Evolutionary conservation across 768 basidiomycete species (phyloP).

Genomic region (Mycena rosella): DNA sequence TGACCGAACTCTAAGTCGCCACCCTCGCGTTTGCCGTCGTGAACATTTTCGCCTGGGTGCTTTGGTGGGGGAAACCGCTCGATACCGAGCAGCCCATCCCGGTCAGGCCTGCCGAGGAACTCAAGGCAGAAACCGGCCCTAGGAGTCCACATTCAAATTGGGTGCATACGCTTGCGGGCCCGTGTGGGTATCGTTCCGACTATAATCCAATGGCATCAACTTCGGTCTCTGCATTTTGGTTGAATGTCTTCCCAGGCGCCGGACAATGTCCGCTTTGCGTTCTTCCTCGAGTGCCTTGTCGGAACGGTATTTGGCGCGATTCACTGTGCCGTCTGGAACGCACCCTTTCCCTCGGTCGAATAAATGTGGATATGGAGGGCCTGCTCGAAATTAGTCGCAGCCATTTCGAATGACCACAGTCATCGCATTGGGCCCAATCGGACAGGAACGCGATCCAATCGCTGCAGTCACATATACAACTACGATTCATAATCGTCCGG

Average conservation of each 20-base stretch:
- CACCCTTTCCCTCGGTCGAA: neutral
- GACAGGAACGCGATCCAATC: no score
- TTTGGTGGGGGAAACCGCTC: constrained; percentile 56
- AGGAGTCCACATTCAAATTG: no score
- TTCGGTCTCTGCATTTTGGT: neutral
- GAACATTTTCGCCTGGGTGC: constrained; percentile 45
- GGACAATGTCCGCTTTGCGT: no score
- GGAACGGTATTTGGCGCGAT: neutral
- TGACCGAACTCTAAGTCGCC: constrained; percentile 52
- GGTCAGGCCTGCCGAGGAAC: neutral
- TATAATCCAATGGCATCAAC: neutral
- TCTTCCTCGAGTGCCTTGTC: neutral
- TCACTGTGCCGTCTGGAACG: neutral
- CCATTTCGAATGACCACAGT: neutral
- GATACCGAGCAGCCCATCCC: constrained; percentile 41
- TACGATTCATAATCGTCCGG: neutral
- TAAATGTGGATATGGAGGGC: neutral
- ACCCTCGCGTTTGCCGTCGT: constrained; percentile 51
- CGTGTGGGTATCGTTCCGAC: no score
- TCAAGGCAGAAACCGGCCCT: no score
- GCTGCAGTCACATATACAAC: neutral
- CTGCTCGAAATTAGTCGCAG: neutral
- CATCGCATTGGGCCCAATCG: neutral
- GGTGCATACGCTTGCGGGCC: no score
- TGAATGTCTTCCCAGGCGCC: no score